These are phyloP conservation scores for Mercurialis annua DNA, from an alignment of 345 rosid species.

Conservation along the genomic window DNA sequence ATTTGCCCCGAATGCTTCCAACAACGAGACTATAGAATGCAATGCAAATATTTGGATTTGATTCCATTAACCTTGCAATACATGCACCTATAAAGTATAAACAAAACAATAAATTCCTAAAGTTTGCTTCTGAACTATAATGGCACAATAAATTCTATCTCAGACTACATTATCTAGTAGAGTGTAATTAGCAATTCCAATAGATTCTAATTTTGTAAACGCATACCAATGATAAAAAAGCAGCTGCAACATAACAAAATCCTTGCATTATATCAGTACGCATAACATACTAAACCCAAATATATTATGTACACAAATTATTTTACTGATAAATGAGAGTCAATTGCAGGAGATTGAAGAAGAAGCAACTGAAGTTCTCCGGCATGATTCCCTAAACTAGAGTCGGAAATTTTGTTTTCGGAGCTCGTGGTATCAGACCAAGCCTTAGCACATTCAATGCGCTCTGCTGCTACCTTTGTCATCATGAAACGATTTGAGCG, in stretches of 20 bases:
- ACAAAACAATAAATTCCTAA: too few species aligned
- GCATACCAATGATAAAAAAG: neutral
- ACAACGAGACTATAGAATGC: too few species aligned
- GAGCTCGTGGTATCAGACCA: conserved; percentile 14
- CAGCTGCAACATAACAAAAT: neutral
- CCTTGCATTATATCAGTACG: neutral
- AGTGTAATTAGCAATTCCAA: too few species aligned
- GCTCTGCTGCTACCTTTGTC: conserved; percentile 30
- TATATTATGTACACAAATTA: conserved; percentile 3
- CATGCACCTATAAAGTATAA: too few species aligned
- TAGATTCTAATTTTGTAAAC: too few species aligned
- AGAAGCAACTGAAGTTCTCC: conserved; percentile 55
- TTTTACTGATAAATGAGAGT: conserved; percentile 24
- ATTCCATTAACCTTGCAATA: too few species aligned
- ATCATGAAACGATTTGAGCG: conserved; percentile 46
- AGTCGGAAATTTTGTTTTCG: conserved; percentile 23
- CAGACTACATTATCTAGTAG: neutral
- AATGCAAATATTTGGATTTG: too few species aligned
- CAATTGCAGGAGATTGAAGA: conserved; percentile 40
- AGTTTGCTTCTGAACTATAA: neutral
- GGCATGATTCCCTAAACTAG: conserved; percentile 34
- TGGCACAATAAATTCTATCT: neutral
- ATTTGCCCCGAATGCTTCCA: too few species aligned
- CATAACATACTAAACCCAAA: neutral
- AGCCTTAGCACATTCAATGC: conserved; percentile 24